Evolutionary conservation across 495 filamentous ascomycete genomes (phyloP).

Genomic region (Penicillium verhagenii): DNA sequence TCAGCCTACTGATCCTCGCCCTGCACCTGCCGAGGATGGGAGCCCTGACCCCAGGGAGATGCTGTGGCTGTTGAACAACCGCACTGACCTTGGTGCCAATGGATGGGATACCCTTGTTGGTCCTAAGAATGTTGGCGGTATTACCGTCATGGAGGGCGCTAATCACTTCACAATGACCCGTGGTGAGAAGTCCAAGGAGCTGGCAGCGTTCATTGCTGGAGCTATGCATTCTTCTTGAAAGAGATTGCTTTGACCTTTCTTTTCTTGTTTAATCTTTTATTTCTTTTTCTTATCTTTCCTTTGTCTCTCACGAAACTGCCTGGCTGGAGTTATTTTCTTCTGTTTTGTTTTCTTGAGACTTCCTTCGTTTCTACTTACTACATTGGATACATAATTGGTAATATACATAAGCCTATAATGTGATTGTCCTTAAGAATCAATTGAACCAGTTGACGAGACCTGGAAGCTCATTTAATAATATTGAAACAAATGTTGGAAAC

Average conservation of each 20-base stretch:
- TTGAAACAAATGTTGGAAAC: too few relatives aligned
- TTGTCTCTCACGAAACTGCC: background rate
- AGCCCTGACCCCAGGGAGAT: conserved; percentile 55
- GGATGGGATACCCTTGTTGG: conserved; percentile 77
- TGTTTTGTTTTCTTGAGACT: background rate
- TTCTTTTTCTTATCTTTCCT: background rate
- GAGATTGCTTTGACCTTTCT: background rate
- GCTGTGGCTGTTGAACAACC: conserved; percentile 75
- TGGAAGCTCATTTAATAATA: too few relatives aligned
- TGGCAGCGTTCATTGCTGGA: conserved; percentile 34
- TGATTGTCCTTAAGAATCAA: background rate
- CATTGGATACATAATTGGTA: conserved; percentile 11
- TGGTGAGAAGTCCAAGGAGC: conserved; percentile 36
- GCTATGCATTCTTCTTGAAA: conserved; percentile 21
- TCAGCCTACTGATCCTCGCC: conserved; percentile 63
- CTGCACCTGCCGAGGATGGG: conserved; percentile 66
- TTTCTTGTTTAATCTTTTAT: conserved; percentile 1
- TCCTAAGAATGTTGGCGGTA: conserved; percentile 63
- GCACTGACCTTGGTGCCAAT: conserved; percentile 74
- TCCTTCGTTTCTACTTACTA: conserved; percentile 8
- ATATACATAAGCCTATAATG: background rate
- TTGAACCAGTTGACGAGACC: too few relatives aligned
- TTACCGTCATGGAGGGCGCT: conserved; percentile 38
- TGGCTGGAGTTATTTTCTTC: background rate
- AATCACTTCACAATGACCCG: conserved; percentile 46